Conservation (phyloP, 169 alveolate species). For the Plasmodium reichenowi region DNA sequence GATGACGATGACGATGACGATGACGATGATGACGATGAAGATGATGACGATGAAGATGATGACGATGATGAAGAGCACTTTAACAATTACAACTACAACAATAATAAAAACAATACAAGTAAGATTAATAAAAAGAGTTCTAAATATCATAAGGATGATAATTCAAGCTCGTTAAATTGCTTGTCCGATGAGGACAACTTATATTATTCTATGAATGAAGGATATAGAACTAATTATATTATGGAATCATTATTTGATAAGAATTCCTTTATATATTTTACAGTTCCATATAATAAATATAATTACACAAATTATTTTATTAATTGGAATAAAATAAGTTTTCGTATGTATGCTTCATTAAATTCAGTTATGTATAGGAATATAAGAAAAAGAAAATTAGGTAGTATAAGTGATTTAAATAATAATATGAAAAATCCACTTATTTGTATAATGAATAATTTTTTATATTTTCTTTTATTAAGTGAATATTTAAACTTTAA, state of each 20-base stretch:
- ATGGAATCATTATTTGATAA: slow-evolving; percentile 74
- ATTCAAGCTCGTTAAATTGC: slow-evolving; percentile 22
- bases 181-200: slow-evolving; percentile 29
- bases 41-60: background rate
- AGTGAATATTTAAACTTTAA: slow-evolving; percentile 60
- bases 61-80: background rate
- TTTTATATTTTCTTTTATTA: slow-evolving; percentile 54
- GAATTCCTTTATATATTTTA: slow-evolving; percentile 61
- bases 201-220: slow-evolving; percentile 57
- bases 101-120: background rate
- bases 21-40: background rate
- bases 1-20: background rate
- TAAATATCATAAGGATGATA: slow-evolving; percentile 2
- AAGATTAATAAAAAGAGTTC: background rate
- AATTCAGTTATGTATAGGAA: slow-evolving; percentile 9
- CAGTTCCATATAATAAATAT: slow-evolving; percentile 70
- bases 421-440: slow-evolving; percentile 49
- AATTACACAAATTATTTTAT: slow-evolving; percentile 67
- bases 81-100: background rate
- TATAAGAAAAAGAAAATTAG: slow-evolving; percentile 22
- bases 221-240: slow-evolving; percentile 72
- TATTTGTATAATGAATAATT: slow-evolving; percentile 52
- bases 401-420: background rate
- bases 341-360: slow-evolving; percentile 66
- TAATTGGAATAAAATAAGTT: slow-evolving; percentile 72